A percentile compares a stretch with the other conserved stretches of the same genome.
phyloP scores from a whole-genome alignment of 2,329 filamentous ascomycete genomes.

The Cephalotrichum gorgonifer region DNA sequence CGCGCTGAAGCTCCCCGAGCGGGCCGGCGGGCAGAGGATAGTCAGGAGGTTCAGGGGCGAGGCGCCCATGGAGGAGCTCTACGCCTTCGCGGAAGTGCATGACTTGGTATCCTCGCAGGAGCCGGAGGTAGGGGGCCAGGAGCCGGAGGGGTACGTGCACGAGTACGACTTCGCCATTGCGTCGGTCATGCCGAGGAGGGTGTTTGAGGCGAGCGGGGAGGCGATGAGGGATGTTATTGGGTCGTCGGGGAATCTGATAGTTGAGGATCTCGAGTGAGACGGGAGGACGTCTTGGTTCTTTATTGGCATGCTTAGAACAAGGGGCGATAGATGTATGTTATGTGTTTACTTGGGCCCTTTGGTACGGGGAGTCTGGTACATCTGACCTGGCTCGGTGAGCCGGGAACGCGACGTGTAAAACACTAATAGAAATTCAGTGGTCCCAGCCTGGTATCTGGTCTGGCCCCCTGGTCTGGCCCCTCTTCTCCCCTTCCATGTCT shows the following conservation, averaged over 20 bases:
- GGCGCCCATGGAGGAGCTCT: conserved; percentile 76
- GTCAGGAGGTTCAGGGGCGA: conserved; percentile 62
- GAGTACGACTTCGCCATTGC: conserved; percentile 79
- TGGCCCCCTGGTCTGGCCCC: no score
- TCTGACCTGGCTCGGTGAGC: no score
- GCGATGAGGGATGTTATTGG: conserved; percentile 67
- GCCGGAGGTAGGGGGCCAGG: conserved; percentile 19
- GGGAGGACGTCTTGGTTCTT: no score
- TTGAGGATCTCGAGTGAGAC: conserved; percentile 51
- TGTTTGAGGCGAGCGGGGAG: conserved; percentile 60
- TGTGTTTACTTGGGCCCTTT: no score
- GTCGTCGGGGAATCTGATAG: conserved; percentile 71
- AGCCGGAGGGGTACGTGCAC: conserved; percentile 63
- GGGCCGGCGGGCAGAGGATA: conserved; percentile 57
- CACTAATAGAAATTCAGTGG: background rate
- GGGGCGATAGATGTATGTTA: background rate
- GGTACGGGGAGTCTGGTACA: background rate
- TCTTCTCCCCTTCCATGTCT: no score
- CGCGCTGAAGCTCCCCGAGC: conserved; percentile 52
- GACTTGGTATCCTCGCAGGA: conserved; percentile 39
- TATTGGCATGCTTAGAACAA: background rate
- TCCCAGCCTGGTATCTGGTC: no score
- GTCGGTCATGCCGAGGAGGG: conserved; percentile 72
- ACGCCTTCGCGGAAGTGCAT: conserved; percentile 93
- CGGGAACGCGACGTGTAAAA: background rate